phyloP scores from a whole-genome alignment of 1,284 basidiomycete species.

The Leccinum solheimii region DNA sequence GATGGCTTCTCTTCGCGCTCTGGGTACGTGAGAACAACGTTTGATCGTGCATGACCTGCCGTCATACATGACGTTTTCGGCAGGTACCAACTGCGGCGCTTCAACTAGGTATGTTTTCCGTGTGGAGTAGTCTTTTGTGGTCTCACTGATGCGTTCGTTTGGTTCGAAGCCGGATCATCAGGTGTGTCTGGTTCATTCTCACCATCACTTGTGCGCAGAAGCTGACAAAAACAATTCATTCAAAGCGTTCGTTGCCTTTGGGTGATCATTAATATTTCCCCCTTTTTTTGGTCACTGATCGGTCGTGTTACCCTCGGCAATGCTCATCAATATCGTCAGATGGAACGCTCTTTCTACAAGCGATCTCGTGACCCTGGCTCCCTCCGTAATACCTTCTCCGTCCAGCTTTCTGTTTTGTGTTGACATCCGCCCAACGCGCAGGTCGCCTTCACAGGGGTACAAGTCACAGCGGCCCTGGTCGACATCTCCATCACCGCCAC shows the following conservation, averaged over 20 bases:
- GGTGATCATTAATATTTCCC: conserved; percentile 8
- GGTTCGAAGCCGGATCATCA: conserved; percentile 15
- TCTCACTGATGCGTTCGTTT: not conserved
- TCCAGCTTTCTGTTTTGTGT: not conserved
- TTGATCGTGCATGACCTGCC: not conserved
- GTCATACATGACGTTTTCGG: conserved; percentile 8
- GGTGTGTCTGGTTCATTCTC: conserved; percentile 11
- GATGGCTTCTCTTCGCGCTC: conserved; percentile 17
- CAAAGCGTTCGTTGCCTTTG: conserved; percentile 17
- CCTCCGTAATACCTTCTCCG: conserved; percentile 8
- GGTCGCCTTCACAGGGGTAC: conserved; percentile 16
- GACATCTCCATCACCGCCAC: conserved; percentile 22
- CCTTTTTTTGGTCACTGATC: not conserved
- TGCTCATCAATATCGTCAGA: conserved; percentile 11
- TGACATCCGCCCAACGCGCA: not conserved
- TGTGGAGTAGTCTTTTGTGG: not conserved
- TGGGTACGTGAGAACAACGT: conserved; percentile 19
- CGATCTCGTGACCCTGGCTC: conserved; percentile 13
- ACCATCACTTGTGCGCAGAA: not conserved
- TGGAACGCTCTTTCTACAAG: conserved; percentile 15
- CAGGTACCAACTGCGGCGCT: conserved; percentile 21
- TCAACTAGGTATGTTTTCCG: conserved; percentile 18
- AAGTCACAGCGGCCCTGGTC: conserved; percentile 13
- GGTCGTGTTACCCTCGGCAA: not conserved
- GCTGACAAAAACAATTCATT: conserved; percentile 7